Conservation (phyloP, 345 rosid genomes). For the Pistacia atlantica region DNA sequence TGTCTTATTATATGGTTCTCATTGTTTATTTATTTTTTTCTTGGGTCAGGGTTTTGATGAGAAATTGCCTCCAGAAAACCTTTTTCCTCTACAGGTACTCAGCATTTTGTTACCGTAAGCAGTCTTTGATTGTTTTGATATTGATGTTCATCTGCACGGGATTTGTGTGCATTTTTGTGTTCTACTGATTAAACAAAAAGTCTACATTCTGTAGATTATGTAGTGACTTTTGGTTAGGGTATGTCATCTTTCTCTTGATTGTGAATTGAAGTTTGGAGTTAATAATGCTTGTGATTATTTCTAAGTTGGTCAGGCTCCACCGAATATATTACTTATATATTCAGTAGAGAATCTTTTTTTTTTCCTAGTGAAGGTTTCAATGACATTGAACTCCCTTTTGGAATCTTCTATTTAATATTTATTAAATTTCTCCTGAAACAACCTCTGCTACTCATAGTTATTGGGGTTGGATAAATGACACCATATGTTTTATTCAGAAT, state of each 20-base stretch:
- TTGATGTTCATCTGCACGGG: neutral
- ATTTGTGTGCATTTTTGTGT: neutral
- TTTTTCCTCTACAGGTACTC: constrained; percentile 88
- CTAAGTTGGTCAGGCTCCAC: too few relatives aligned
- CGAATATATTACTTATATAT: too few relatives aligned
- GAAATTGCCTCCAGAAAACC: constrained; percentile 81
- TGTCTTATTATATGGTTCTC: constrained; percentile 9
- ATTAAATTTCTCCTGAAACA: too few relatives aligned
- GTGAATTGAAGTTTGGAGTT: neutral
- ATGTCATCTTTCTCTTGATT: neutral
- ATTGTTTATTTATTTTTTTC: constrained; percentile 15
- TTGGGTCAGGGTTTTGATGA: constrained; percentile 78
- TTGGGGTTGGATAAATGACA: too few relatives aligned
- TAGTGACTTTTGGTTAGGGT: neutral
- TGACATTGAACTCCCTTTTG: neutral
- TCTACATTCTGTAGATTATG: neutral
- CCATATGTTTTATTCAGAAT: too few relatives aligned
- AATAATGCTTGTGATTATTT: neutral
- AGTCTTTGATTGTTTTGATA: constrained; percentile 9
- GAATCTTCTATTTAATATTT: neutral
- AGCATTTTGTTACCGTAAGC: neutral
- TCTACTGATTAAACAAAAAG: too few relatives aligned
- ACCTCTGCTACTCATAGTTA: too few relatives aligned
- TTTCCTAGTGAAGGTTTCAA: neutral
- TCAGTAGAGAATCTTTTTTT: neutral